These are phyloP conservation scores for Entomortierella chlamydospora DNA, from an alignment of 192 early-diverging fungal species.

Conservation along the genomic window DNA sequence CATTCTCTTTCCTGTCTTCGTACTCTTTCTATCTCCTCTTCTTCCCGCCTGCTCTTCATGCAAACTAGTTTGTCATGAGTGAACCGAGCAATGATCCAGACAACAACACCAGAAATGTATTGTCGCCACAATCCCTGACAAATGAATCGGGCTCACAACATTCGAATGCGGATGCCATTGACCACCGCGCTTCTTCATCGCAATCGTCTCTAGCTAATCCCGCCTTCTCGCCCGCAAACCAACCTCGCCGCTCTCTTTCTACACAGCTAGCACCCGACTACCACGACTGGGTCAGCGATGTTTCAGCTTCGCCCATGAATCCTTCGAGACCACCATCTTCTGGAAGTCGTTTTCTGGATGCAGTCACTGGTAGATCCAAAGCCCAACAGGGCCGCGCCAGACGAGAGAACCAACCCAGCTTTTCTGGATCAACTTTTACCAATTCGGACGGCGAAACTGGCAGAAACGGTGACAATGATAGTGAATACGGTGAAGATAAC, in stretches of 20 bases:
- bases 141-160: constrained; percentile 4
- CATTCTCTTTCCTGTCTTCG: background rate
- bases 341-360: constrained; percentile 26
- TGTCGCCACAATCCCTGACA: background rate
- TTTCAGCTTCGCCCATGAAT: constrained; percentile 11
- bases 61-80: background rate
- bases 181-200: background rate
- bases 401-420: constrained; percentile 48
- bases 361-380: constrained; percentile 29
- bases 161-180: background rate
- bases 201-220: background rate
- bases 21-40: background rate
- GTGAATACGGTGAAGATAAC: background rate
- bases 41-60: background rate
- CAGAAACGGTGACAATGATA: constrained; percentile 3
- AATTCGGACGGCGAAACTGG: constrained; percentile 27
- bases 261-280: constrained; percentile 39
- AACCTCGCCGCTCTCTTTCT: constrained; percentile 41
- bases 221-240: constrained; percentile 34
- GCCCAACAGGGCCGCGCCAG: constrained; percentile 15
- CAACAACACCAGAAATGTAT: background rate
- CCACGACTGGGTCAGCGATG: constrained; percentile 37
- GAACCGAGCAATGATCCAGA: background rate
- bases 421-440: constrained; percentile 37
- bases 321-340: background rate